Evolutionary conservation across 257 asterid species (phyloP).

Genomic region (Cruciata laevipes): DNA sequence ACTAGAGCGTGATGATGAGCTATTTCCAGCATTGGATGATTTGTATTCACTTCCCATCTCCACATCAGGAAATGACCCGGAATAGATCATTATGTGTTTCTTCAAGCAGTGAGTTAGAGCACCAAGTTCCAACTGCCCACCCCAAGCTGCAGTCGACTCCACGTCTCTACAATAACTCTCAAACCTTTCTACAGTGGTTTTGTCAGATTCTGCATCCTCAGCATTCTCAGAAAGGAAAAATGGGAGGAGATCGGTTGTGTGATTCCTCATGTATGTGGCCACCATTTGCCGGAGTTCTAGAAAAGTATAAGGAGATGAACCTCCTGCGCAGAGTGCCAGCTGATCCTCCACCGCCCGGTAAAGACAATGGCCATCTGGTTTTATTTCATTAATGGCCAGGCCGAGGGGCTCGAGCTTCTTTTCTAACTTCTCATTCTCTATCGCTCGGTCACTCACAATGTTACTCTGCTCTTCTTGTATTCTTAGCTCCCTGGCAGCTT

Average conservation of each 20-base stretch:
- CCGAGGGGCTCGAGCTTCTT: constrained; percentile 81
- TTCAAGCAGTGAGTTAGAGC: constrained; percentile 86
- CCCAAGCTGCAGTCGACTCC: constrained; percentile 94
- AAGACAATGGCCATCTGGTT: constrained; percentile 95
- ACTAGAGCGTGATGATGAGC: constrained; percentile 32
- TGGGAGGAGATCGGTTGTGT: constrained; percentile 61
- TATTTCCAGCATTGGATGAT: constrained; percentile 24
- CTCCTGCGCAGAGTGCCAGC: constrained; percentile 49
- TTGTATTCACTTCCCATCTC: constrained; percentile 99
- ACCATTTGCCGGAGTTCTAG: constrained; percentile 78
- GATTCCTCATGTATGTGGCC: constrained; percentile 77
- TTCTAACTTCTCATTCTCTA: constrained; percentile 62
- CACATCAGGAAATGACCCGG: constrained; percentile 94
- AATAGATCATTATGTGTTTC: constrained; percentile 68
- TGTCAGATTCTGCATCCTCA: constrained; percentile 44
- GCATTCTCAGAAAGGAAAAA: constrained; percentile 65
- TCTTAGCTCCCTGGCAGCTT: constrained; percentile 91
- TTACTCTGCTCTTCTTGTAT: constrained; percentile 86
- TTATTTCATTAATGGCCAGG: constrained; percentile 62
- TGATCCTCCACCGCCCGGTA: constrained; percentile 95
- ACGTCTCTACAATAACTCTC: constrained; percentile 80
- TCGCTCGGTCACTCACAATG: constrained; percentile 48
- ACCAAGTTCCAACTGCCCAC: constrained; percentile 93
- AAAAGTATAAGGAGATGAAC: constrained; percentile 57
- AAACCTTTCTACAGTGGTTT: constrained; percentile 47